Base-by-base conservation (phyloP, 495 filamentous ascomycete species). In the Xylaria bambusicola region DNA sequence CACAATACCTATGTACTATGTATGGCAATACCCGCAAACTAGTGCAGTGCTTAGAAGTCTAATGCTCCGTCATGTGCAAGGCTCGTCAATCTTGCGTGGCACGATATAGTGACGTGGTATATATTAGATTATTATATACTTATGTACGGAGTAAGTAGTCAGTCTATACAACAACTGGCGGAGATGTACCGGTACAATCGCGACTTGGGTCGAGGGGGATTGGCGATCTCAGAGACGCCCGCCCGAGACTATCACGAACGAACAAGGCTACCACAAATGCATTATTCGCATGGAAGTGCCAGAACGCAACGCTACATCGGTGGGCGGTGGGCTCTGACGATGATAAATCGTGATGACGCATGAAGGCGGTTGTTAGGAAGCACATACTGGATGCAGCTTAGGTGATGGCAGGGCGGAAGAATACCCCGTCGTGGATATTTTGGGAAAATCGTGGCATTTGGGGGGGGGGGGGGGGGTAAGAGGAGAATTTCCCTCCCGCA, bases 271-370 rank as follows among this genome's bases (percentile, higher is more conserved):
- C n/a, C n/a, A n/a, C 0, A 18, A 54, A 51, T 58, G 56, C 35
- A 40, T 49, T 44, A 17, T 35, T 58, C 55, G 55, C 55, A 57
- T 57, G 46, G 45, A 58, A 50, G n/a, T 24, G 33, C 36, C 26
- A 27, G 46, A 6, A 51, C 13, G 45, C 10, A 29, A 49, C 17
- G 45, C 31, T 48, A 44, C 56, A 44, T 44, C 56, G 36, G 24
- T 46, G 15, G 7, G 41, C 29, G 41, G 53, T 10, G 31, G 31
- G 3, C 38, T 4, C n/a, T n/a, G n/a, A 45, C 40, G 52, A 56
- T 47, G 53, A 56, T 56, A 56, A 56, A 45, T 47, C 53, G 41
- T 23, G 53, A 56, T 47, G 53, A 35, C 29, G 41, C 45, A 58
- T 41, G 55, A 42, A 40, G 33, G 40, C 41, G 55, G 31, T n/a